Percentiles rank a stretch among this genome's conserved stretches.
Conservation (phyloP, 2,329 filamentous ascomycete genomes). For the Penicillium concentricum region DNA sequence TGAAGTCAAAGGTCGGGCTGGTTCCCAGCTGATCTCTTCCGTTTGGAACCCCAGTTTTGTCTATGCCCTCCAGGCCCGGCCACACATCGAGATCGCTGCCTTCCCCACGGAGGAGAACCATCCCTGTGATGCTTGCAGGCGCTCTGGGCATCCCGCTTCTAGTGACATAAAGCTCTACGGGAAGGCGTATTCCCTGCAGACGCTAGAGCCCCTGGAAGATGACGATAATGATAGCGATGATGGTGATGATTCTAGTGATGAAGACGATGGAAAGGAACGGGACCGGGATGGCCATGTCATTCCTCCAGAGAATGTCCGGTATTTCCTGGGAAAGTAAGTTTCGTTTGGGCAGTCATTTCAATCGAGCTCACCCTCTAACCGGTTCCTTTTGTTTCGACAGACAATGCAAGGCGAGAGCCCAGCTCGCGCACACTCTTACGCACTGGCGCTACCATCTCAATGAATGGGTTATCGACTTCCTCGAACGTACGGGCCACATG, state of each 20-base stretch:
- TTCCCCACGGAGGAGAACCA: conserved; percentile 47
- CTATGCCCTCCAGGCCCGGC: conserved; percentile 64
- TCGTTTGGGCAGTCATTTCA: too few species aligned
- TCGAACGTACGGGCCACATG: conserved; percentile 60
- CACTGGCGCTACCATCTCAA: conserved; percentile 78
- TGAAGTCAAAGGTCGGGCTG: conserved; percentile 65
- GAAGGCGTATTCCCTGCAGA: conserved; percentile 63
- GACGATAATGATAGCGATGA: conserved; percentile 48
- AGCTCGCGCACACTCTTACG: conserved; percentile 67
- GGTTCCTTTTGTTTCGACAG: conserved; percentile 17
- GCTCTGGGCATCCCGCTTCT: conserved; percentile 65
- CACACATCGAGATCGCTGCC: conserved; percentile 55
- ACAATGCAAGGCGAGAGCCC: conserved; percentile 63
- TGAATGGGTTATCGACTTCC: conserved; percentile 64
- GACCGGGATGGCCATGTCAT: conserved; percentile 49
- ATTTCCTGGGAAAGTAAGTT: conserved; percentile 53
- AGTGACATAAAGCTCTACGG: conserved; percentile 64
- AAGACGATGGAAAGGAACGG: conserved; percentile 33
- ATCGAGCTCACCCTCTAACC: not conserved
- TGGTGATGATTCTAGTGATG: conserved; percentile 30
- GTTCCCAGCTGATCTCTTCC: conserved; percentile 69
- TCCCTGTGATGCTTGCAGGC: conserved; percentile 69
- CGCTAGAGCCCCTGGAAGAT: conserved; percentile 61
- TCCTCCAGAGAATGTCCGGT: conserved; percentile 47
- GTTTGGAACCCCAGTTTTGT: conserved; percentile 68